A percentile compares a stretch with the other conserved stretches of the same genome.
Conservation (phyloP, 2,329 filamentous ascomycete species). For the Mycosphaerella sp. region DNA sequence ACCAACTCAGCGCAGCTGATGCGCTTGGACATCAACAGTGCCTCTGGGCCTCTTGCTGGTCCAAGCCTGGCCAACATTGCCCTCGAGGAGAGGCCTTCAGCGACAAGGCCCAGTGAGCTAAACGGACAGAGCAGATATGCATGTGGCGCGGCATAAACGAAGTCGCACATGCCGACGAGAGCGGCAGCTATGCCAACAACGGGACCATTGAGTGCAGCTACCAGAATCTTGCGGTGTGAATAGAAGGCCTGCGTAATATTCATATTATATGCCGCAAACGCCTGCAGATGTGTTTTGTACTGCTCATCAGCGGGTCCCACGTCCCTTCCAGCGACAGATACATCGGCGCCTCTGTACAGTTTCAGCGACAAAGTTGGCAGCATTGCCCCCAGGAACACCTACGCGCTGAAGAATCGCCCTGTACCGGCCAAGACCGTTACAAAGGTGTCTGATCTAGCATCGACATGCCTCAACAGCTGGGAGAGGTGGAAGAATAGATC, state of each 20-base stretch:
- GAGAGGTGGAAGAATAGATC: constrained; percentile 63
- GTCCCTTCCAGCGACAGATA: constrained; percentile 47
- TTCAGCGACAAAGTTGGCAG: constrained; percentile 9
- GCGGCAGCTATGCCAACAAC: constrained; percentile 84
- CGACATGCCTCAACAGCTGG: constrained; percentile 68
- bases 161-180: constrained; percentile 76
- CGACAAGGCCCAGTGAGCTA: constrained; percentile 78
- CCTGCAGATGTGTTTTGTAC: constrained; percentile 57
- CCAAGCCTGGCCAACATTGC: constrained; percentile 78
- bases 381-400: constrained; percentile 32
- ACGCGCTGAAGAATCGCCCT: constrained; percentile 84
- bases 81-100: constrained; percentile 75
- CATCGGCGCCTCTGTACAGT: constrained; percentile 67
- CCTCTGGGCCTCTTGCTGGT: constrained; percentile 78
- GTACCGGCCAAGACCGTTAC: constrained; percentile 80
- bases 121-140: constrained; percentile 89
- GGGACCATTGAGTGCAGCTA: constrained; percentile 87
- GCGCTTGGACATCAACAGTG: constrained; percentile 80
- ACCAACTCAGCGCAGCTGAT: constrained; percentile 69
- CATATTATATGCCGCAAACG: constrained; percentile 76
- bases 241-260: constrained; percentile 87
- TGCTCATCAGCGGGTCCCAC: constrained; percentile 35
- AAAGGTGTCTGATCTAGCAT: constrained; percentile 69
- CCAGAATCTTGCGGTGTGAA: constrained; percentile 86
- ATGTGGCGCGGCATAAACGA: constrained; percentile 78